Conservation (phyloP, 768 basidiomycete genomes). For the Boletus subparvulus region DNA sequence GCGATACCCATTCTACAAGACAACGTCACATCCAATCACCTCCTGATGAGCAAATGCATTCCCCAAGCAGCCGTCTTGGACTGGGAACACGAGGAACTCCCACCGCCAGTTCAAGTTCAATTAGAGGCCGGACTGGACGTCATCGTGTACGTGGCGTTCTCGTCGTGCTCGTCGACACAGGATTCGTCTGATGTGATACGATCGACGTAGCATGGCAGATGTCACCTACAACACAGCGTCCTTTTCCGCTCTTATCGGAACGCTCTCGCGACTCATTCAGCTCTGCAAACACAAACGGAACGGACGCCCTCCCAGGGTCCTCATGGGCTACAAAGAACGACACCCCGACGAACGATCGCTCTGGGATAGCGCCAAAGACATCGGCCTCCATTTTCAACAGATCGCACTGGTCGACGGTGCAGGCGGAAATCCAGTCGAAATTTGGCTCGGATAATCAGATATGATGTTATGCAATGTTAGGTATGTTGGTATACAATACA, state of each 20-base stretch:
- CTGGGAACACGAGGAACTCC: constrained; percentile 68
- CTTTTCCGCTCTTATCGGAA: constrained; percentile 75
- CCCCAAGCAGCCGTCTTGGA: constrained; percentile 52
- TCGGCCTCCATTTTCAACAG: constrained; percentile 55
- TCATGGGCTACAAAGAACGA: constrained; percentile 87
- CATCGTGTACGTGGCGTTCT: constrained; percentile 57
- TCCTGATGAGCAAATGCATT: constrained; percentile 31
- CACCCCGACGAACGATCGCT: constrained; percentile 71
- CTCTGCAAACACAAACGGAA: constrained; percentile 4
- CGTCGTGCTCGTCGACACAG: background rate
- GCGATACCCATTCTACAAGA: constrained; percentile 77
- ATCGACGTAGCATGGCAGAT: constrained; percentile 75
- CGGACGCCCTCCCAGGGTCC: constrained; percentile 44
- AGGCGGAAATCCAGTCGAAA: constrained; percentile 64
- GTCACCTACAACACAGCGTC: constrained; percentile 89
- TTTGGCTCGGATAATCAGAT: constrained; percentile 55
- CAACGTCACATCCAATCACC: constrained; percentile 55
- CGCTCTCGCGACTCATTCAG: constrained; percentile 52
- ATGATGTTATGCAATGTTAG: background rate
- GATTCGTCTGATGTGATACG: background rate
- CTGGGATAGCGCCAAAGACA: constrained; percentile 58
- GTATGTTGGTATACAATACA: constrained; percentile 13
- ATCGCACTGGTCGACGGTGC: constrained; percentile 57
- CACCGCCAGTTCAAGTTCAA: constrained; percentile 43
- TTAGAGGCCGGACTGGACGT: constrained; percentile 50